Evolutionary conservation across 495 filamentous ascomycete genomes (phyloP).

Genomic region (Penicillium turbatum): DNA sequence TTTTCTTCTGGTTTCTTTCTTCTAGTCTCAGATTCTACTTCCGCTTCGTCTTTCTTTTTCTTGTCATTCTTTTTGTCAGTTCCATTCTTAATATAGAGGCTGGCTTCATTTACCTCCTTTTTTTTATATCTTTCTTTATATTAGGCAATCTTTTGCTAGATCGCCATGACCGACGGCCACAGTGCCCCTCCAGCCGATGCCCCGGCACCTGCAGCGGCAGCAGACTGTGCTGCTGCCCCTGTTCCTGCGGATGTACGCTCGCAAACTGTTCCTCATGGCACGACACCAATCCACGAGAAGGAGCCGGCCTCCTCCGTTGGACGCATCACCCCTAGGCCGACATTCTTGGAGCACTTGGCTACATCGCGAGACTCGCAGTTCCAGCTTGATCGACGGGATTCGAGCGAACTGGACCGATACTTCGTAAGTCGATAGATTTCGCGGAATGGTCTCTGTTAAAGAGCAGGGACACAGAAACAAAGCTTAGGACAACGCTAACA

Average conservation of each 20-base stretch:
- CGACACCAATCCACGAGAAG: slow-evolving; percentile 9
- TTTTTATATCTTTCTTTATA: slow-evolving; percentile 3
- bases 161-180: slow-evolving; percentile 20
- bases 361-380: slow-evolving; percentile 38
- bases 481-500: slow-evolving; percentile 6
- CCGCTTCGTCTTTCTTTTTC: not conserved
- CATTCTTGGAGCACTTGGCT: slow-evolving; percentile 37
- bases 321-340: slow-evolving; percentile 34
- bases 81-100: not conserved
- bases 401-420: slow-evolving; percentile 42
- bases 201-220: slow-evolving; percentile 9
- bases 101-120: slow-evolving; percentile 1
- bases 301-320: slow-evolving; percentile 29
- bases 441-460: not conserved
- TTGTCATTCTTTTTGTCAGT: not conserved
- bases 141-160: not conserved
- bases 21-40: not conserved
- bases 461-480: not conserved
- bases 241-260: slow-evolving; percentile 23
- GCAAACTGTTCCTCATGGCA: slow-evolving; percentile 19
- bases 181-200: slow-evolving; percentile 17
- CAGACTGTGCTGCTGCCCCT: slow-evolving; percentile 23
- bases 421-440: slow-evolving; percentile 34
- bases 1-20: slow-evolving; percentile 5
- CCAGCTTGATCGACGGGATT: slow-evolving; percentile 28